phyloP scores from a whole-genome alignment of 1,284 basidiomycete genomes.

The Malassezia cuniculi region DNA sequence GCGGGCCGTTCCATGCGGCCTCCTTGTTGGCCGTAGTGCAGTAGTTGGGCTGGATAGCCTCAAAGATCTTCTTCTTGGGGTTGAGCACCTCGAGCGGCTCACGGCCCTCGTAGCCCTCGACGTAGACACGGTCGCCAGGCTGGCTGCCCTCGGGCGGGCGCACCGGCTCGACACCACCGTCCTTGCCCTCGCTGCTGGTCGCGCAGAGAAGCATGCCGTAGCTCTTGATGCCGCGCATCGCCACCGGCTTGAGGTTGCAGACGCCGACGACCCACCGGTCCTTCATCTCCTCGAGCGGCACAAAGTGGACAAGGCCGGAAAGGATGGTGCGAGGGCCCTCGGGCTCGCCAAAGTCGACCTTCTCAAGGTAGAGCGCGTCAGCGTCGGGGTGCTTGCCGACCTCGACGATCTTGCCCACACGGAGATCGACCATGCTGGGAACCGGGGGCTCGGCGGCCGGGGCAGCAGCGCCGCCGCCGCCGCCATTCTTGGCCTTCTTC shows the following conservation, averaged over 20 bases:
- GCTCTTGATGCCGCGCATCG: constrained; percentile 45
- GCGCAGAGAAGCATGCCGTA: constrained; percentile 44
- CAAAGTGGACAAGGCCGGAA: constrained; percentile 41
- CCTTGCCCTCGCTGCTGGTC: constrained; percentile 36
- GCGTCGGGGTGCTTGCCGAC: constrained; percentile 41
- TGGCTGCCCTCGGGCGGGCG: constrained; percentile 32
- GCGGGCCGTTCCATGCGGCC: constrained; percentile 37
- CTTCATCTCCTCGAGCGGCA: constrained; percentile 43
- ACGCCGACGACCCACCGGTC: constrained; percentile 41
- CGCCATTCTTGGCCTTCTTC: constrained; percentile 25
- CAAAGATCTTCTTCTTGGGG: constrained; percentile 46
- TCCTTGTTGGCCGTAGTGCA: constrained; percentile 25
- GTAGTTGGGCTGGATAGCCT: constrained; percentile 43
- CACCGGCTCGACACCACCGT: constrained; percentile 41
- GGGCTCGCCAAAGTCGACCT: constrained; percentile 44
- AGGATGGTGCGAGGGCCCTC: constrained; percentile 41
- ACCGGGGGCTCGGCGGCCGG: constrained; percentile 26
- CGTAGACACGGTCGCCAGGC: constrained; percentile 37
- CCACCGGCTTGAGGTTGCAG: constrained; percentile 42
- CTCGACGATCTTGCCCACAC: constrained; percentile 42
- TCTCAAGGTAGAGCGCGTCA: constrained; percentile 41
- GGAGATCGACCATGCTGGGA: constrained; percentile 39
- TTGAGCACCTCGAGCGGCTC: constrained; percentile 40
- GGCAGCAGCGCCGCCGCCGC: constrained; percentile 16
- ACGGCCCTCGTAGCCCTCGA: constrained; percentile 40